These are phyloP conservation scores for Boletus insuetus DNA, from an alignment of 768 basidiomycete species.

Conservation along the genomic window DNA sequence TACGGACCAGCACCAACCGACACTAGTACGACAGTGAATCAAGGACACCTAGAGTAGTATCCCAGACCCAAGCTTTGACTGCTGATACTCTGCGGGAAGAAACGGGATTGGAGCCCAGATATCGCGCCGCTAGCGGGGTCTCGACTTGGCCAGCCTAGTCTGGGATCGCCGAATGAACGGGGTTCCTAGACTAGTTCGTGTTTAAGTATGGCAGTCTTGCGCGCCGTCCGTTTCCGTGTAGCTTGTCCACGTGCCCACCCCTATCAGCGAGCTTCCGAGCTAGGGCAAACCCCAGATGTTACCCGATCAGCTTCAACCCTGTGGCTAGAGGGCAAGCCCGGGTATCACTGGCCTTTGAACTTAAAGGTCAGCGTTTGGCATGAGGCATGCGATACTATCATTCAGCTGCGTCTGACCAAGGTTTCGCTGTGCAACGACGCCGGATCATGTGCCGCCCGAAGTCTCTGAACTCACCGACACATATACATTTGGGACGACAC, in stretches of 20 bases:
- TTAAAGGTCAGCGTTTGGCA: too few species aligned
- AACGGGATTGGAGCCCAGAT: constrained; percentile 9
- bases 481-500: too few species aligned
- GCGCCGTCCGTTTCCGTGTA: neutral
- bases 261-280: neutral
- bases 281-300: neutral
- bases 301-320: neutral
- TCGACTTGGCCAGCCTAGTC: neutral
- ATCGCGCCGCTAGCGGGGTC: constrained; percentile 2
- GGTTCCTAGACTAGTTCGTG: neutral
- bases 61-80: neutral
- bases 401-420: too few species aligned
- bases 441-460: too few species aligned
- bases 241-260: constrained; percentile 16
- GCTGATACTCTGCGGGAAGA: constrained; percentile 7
- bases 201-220: neutral
- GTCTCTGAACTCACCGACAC: too few species aligned
- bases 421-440: too few species aligned
- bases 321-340: neutral
- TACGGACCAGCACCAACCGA: neutral
- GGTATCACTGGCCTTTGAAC: neutral
- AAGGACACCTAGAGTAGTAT: neutral
- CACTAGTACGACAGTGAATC: neutral
- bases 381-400: too few species aligned
- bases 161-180: too few species aligned